Base-by-base conservation (phyloP, 768 basidiomycete genomes). In the Lentinula raphanica region DNA sequence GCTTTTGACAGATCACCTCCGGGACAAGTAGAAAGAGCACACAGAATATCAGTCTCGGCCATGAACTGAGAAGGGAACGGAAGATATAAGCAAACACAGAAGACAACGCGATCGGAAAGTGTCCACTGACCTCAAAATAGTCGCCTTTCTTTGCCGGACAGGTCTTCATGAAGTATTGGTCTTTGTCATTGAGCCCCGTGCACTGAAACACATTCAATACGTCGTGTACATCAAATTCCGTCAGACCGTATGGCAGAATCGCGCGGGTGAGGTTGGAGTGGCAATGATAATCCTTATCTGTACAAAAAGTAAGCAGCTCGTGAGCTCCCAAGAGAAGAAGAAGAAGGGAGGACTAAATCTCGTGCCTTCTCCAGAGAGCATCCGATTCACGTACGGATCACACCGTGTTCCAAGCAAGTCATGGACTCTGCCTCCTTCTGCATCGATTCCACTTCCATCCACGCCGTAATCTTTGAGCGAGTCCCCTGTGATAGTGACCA, bases 401-500 rank as follows among this genome's bases (percentile, higher is more conserved):
- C 65, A 66, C 31, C 65, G 57, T n/a, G 65, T 64, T 17, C 65
- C 65, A 19, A 66, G 62, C n/a, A 66, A 59, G 58, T 66, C 65
- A 53, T 66, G 65, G 13, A 66, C 64, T 35, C 65, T 51, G 25
- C 64, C 65, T 6, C 65, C 65, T 29, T 66, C 64, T 8, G 51
- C 44, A 51, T 66, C 65, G 32, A 25, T 36, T 4, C 49, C 49
- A 15, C 32, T 50, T 32, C 49, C 49, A 35, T 50, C 32, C 28
- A 45, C 54, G 23, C 64, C 64, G 53, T 65, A 66, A 36, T 58
- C 57, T 32, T 45, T 48, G 38, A 66, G 60, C 11, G 65, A 60
- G 48, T 66, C 65, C 15, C 55, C 58, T 23, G 59, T 57, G 49
- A 66, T 64, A 21, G 65, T 66, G 8, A 59, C 61, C 35, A 66